Evolutionary conservation across 148 eudicot genomes (phyloP).

Genomic region (Euryodendron excelsum): DNA sequence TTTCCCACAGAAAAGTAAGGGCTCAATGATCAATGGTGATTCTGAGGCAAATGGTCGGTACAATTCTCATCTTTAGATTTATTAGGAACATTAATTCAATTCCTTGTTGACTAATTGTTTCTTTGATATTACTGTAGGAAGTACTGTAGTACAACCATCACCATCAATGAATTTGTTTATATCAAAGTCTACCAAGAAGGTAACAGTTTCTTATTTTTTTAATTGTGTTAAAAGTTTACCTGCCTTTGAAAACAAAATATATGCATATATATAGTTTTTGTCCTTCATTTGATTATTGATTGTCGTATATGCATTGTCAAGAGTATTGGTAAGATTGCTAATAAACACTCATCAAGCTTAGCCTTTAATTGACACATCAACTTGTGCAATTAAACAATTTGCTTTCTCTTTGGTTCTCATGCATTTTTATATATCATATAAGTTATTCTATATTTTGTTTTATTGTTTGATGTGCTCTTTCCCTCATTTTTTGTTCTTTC

Average conservation of each 20-base stretch:
- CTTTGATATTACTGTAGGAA: conserved; percentile 39
- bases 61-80: background rate
- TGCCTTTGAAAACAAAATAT: no score
- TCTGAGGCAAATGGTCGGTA: conserved; percentile 57
- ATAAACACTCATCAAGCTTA: no score
- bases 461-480: background rate
- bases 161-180: conserved; percentile 42
- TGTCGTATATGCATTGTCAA: no score
- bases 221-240: no score
- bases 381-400: background rate
- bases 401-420: background rate
- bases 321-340: no score
- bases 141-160: conserved; percentile 28
- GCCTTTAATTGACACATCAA: no score
- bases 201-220: conserved; percentile 23
- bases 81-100: background rate
- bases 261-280: no score
- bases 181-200: conserved; percentile 58
- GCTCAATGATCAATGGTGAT: conserved; percentile 24
- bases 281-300: no score
- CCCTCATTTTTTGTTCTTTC: conserved; percentile 1
- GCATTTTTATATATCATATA: background rate
- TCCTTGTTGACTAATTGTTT: background rate
- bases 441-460: background rate
- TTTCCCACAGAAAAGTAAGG: conserved; percentile 37